Evolutionary conservation across 2,329 filamentous ascomycete genomes (phyloP).

Genomic region (Pseudogymnoascus sp.): DNA sequence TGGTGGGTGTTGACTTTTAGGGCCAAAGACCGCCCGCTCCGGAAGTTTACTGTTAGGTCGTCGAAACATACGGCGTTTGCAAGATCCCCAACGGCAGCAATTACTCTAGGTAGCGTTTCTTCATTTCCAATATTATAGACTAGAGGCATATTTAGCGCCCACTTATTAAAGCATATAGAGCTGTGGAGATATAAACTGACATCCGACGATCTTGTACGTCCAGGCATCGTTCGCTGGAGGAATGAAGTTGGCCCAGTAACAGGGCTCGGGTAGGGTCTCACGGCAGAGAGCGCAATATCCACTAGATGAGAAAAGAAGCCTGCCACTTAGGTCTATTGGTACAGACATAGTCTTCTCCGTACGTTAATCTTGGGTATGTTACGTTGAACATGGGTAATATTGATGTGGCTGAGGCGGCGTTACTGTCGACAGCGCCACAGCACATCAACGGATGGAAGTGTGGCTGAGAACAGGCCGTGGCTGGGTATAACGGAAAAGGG

Average conservation of each 20-base stretch:
- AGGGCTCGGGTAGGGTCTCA: background rate
- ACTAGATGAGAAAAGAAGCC: background rate
- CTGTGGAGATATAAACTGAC: background rate
- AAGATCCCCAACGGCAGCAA: background rate
- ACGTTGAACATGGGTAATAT: background rate
- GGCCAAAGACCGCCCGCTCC: background rate
- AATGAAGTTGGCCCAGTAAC: background rate
- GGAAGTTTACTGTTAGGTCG: background rate
- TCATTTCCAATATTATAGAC: background rate
- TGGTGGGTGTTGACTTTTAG: background rate
- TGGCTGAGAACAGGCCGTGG: background rate
- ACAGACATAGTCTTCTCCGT: background rate
- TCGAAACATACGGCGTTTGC: background rate
- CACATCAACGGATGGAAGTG: background rate
- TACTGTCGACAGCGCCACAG: background rate
- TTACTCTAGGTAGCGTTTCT: background rate
- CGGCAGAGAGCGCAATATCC: background rate
- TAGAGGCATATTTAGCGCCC: background rate
- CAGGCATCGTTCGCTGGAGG: background rate
- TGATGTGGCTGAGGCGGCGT: background rate
- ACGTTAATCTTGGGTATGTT: background rate
- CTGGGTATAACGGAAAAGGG: background rate
- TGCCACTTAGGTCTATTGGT: background rate
- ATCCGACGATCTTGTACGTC: conserved; percentile 4
- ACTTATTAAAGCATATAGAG: background rate